Conservation (phyloP, 768 basidiomycete species). For the Kwoniella dejecticola region DNA sequence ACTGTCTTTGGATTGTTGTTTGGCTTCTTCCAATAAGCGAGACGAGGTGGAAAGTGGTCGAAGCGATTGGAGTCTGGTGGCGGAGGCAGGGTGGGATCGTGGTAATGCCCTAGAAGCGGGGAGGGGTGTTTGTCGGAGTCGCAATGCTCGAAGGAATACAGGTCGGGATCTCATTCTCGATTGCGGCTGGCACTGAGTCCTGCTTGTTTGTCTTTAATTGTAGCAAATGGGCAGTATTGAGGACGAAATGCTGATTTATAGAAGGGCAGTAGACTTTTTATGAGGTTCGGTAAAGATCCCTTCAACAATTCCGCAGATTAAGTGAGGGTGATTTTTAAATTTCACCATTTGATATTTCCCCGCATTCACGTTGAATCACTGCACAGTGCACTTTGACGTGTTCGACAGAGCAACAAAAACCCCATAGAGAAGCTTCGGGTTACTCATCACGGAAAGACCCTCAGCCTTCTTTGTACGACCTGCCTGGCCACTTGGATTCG, state of each 20-base stretch:
- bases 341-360: slow-evolving; percentile 10
- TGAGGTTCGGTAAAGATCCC: neutral
- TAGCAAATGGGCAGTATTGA: too few relatives aligned
- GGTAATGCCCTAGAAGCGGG: slow-evolving; percentile 11
- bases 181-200: neutral
- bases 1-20: slow-evolving; percentile 9
- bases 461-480: neutral
- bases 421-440: too few relatives aligned
- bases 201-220: neutral
- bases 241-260: neutral
- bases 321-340: slow-evolving; percentile 2
- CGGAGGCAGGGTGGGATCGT: slow-evolving; percentile 9
- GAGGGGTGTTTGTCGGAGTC: slow-evolving; percentile 13
- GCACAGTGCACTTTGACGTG: neutral
- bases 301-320: neutral
- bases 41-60: slow-evolving; percentile 25
- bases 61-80: slow-evolving; percentile 1
- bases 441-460: too few relatives aligned
- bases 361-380: neutral
- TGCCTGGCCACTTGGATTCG: neutral
- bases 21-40: slow-evolving; percentile 24
- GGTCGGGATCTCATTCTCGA: slow-evolving; percentile 40
- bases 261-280: slow-evolving; percentile 8
- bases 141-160: slow-evolving; percentile 31
- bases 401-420: neutral